These are phyloP conservation scores for Xylariaceae sp. DNA, from an alignment of 2,329 filamentous ascomycete genomes.

Conservation along the genomic window DNA sequence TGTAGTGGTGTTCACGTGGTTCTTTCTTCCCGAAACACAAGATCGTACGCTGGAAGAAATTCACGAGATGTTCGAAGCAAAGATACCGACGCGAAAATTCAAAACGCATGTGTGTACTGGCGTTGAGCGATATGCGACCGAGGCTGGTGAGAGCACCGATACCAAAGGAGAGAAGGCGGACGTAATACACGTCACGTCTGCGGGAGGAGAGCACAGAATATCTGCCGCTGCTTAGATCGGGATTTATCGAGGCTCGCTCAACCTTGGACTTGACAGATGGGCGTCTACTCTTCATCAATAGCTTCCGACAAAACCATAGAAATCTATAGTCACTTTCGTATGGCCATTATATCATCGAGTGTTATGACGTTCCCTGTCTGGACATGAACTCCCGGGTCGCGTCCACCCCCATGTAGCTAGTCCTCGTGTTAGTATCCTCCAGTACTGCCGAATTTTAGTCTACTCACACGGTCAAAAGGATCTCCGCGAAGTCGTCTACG, in stretches of 20 bases:
- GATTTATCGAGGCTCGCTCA: too few relatives aligned
- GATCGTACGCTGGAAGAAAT: conserved; percentile 23
- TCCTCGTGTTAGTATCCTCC: conserved; percentile 6
- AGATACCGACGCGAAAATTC: conserved; percentile 20
- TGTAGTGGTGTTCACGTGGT: conserved; percentile 26
- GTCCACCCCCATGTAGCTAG: conserved; percentile 24
- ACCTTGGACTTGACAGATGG: too few relatives aligned
- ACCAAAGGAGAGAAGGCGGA: conserved; percentile 5
- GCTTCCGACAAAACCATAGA: too few relatives aligned
- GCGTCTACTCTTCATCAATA: too few relatives aligned
- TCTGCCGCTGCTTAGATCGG: too few relatives aligned
- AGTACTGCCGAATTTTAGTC: neutral
- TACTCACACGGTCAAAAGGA: conserved; percentile 23
- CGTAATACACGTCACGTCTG: neutral
- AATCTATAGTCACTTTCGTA: too few relatives aligned
- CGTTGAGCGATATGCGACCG: conserved; percentile 16
- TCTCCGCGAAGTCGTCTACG: conserved; percentile 28
- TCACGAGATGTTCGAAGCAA: conserved; percentile 23
- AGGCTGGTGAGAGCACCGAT: neutral
- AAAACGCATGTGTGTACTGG: conserved; percentile 18
- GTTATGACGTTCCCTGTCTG: too few relatives aligned
- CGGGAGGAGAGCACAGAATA: neutral
- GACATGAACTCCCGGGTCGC: conserved; percentile 19
- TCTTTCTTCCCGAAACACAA: conserved; percentile 21
- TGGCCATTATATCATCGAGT: too few relatives aligned